Percentiles rank a stretch among this genome's conserved stretches.
Conservation (phyloP, 2,329 filamentous ascomycete species). For the Tolypocladium album region DNA sequence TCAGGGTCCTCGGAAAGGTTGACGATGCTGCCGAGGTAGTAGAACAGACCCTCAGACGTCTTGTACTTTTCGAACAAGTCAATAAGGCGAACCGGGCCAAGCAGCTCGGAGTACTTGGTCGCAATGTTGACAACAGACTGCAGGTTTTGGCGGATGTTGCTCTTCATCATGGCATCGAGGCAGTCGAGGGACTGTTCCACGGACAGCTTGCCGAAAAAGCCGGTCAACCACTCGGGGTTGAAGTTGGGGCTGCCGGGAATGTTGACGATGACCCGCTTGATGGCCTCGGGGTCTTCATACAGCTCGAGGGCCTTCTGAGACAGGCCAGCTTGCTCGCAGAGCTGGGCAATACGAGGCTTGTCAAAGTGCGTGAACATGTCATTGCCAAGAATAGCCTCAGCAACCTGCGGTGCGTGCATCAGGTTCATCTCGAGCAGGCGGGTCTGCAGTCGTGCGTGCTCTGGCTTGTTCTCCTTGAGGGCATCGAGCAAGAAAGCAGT, state of each 20-base stretch:
- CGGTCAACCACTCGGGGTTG: slow-evolving; percentile 81
- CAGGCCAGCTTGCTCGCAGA: slow-evolving; percentile 90
- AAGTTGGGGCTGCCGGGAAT: slow-evolving; percentile 75
- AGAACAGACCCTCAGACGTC: slow-evolving; percentile 92
- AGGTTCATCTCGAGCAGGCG: slow-evolving; percentile 96
- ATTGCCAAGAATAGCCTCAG: slow-evolving; percentile 93
- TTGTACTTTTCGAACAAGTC: slow-evolving; percentile 96
- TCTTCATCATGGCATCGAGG: slow-evolving; percentile 90
- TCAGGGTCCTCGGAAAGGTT: slow-evolving; percentile 93
- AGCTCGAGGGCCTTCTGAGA: slow-evolving; percentile 83
- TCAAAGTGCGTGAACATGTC: slow-evolving; percentile 99
- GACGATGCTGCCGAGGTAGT: slow-evolving; percentile 95
- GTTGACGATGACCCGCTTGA: slow-evolving; percentile 85
- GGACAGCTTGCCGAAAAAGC: slow-evolving; percentile 88
- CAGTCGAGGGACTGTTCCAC: slow-evolving; percentile 92
- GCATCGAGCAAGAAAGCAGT: slow-evolving; percentile 97
- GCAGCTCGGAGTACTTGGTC: slow-evolving; percentile 94
- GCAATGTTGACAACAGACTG: slow-evolving; percentile 91
- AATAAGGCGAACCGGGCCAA: slow-evolving; percentile 79
- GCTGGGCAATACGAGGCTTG: slow-evolving; percentile 72
- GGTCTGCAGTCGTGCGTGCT: slow-evolving; percentile 89
- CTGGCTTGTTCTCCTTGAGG: slow-evolving; percentile 85
- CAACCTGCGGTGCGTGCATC: slow-evolving; percentile 90
- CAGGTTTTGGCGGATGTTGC: slow-evolving; percentile 94
- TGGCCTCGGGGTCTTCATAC: slow-evolving; percentile 77